These are phyloP conservation scores for Vaccinium darrowii DNA, from an alignment of 148 eudicot genomes.

Conservation along the genomic window DNA sequence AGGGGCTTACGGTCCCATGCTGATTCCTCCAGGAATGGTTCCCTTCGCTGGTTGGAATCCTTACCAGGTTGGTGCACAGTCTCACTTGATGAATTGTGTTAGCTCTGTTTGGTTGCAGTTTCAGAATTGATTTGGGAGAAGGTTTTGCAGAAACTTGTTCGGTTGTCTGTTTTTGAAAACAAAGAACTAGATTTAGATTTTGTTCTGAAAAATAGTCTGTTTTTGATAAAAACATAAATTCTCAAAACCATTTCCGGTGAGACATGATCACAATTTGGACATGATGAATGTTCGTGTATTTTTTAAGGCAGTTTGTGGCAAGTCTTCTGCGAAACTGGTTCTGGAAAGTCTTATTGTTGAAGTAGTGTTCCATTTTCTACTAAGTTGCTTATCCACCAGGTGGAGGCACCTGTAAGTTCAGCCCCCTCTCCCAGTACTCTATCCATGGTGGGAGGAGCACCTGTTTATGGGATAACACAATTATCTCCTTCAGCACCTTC, in stretches of 20 bases:
- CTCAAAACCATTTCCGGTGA: neutral
- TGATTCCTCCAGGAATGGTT: slow-evolving; percentile 69
- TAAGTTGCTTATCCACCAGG: slow-evolving; percentile 14
- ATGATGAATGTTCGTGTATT: too few relatives aligned
- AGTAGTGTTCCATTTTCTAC: neutral
- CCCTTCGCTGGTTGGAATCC: slow-evolving; percentile 79
- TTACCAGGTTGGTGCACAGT: slow-evolving; percentile 51
- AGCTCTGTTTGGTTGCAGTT: neutral
- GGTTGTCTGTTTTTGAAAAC: neutral
- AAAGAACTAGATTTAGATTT: neutral
- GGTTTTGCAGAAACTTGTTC: too few relatives aligned
- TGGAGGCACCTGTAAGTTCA: slow-evolving; percentile 60
- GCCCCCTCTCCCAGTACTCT: slow-evolving; percentile 46
- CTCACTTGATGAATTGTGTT: too few relatives aligned
- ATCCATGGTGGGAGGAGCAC: slow-evolving; percentile 44
- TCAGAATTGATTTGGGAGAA: neutral
- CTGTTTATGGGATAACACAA: slow-evolving; percentile 53
- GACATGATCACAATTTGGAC: neutral
- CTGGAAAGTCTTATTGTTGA: neutral
- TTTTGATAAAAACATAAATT: neutral
- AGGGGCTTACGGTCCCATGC: slow-evolving; percentile 70
- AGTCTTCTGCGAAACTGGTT: neutral
- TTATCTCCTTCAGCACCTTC: slow-evolving; percentile 70
- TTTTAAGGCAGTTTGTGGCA: neutral
- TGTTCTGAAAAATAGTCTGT: neutral